These are phyloP conservation scores for Usnea hakonensis DNA, from an alignment of 495 filamentous ascomycete genomes.

Conservation along the genomic window DNA sequence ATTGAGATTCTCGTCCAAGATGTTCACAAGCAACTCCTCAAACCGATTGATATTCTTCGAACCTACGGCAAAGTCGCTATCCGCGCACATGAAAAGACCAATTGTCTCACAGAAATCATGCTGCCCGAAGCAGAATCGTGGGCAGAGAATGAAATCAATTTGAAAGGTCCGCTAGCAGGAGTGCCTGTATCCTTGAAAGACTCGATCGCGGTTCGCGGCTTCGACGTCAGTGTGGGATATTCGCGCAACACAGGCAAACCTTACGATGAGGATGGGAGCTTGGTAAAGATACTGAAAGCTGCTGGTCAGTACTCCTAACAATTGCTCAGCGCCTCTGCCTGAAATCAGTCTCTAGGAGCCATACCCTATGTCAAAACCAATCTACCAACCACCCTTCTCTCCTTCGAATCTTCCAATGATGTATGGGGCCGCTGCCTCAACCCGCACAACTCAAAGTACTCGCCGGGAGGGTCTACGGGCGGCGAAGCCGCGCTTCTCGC, in stretches of 20 bases:
- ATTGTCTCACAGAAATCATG: slow-evolving; percentile 87
- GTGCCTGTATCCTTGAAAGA: slow-evolving; percentile 89
- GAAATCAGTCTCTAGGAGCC: slow-evolving; percentile 35
- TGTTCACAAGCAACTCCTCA: slow-evolving; percentile 59
- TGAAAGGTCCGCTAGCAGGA: slow-evolving; percentile 78
- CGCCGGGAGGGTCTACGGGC: slow-evolving; percentile 85
- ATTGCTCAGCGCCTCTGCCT: slow-evolving; percentile 32
- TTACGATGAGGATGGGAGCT: slow-evolving; percentile 56
- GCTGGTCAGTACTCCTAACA: slow-evolving; percentile 44
- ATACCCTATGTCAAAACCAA: slow-evolving; percentile 96
- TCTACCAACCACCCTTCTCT: slow-evolving; percentile 81
- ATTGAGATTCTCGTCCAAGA: slow-evolving; percentile 70
- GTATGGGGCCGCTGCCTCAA: slow-evolving; percentile 80
- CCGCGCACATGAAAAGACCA: slow-evolving; percentile 77
- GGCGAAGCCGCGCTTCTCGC: slow-evolving; percentile 84
- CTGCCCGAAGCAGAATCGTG: slow-evolving; percentile 74
- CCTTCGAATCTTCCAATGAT: slow-evolving; percentile 87
- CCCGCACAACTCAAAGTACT: slow-evolving; percentile 75
- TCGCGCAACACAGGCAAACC: slow-evolving; percentile 63
- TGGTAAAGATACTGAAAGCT: slow-evolving; percentile 75
- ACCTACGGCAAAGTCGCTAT: slow-evolving; percentile 89
- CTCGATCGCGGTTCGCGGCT: slow-evolving; percentile 74
- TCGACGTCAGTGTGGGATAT: slow-evolving; percentile 81
- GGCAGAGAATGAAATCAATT: slow-evolving; percentile 60
- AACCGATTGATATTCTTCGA: slow-evolving; percentile 66